Evolutionary conservation across 2,329 filamentous ascomycete species (phyloP).

Genomic region (Thermothelomyces thermophilus): DNA sequence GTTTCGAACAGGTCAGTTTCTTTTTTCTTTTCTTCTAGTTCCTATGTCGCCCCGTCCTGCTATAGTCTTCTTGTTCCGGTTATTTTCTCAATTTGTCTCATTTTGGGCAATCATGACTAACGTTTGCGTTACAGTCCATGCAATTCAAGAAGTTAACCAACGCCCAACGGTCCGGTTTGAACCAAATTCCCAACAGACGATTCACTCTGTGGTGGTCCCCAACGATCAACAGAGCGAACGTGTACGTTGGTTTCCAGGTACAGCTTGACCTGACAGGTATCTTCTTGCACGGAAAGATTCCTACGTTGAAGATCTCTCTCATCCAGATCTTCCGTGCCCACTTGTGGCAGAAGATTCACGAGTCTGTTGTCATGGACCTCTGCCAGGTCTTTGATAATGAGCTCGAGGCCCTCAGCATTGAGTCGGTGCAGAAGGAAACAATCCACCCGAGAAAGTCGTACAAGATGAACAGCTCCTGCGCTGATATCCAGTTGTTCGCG

Average conservation of each 20-base stretch:
- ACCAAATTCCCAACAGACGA: constrained; percentile 96
- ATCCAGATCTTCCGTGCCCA: constrained; percentile 99
- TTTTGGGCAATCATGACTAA: background rate
- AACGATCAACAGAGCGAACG: constrained; percentile 90
- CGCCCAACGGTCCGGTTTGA: constrained; percentile 90
- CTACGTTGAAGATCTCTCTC: constrained; percentile 92
- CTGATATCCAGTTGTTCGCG: constrained; percentile 92
- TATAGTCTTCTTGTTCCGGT: background rate
- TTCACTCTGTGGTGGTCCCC: constrained; percentile 98
- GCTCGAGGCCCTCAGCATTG: constrained; percentile 88
- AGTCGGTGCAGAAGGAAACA: constrained; percentile 97
- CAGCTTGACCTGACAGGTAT: constrained; percentile 97
- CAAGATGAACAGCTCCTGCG: constrained; percentile 99
- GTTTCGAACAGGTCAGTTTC: constrained; percentile 35
- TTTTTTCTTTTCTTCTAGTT: constrained; percentile 49
- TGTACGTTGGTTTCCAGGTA: constrained; percentile 99
- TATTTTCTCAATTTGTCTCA: no score
- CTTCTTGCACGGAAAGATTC: constrained; percentile 98
- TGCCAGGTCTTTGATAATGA: constrained; percentile 99
- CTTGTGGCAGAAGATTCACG: constrained; percentile 99
- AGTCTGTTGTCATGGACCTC: constrained; percentile 97
- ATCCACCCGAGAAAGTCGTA: constrained; percentile 99
- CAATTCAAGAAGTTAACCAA: constrained; percentile 99
- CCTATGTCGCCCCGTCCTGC: background rate
- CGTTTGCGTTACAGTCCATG: constrained; percentile 48